phyloP scores from a whole-genome alignment of 2,329 filamentous ascomycete species.

The Ceratocystis destructans region DNA sequence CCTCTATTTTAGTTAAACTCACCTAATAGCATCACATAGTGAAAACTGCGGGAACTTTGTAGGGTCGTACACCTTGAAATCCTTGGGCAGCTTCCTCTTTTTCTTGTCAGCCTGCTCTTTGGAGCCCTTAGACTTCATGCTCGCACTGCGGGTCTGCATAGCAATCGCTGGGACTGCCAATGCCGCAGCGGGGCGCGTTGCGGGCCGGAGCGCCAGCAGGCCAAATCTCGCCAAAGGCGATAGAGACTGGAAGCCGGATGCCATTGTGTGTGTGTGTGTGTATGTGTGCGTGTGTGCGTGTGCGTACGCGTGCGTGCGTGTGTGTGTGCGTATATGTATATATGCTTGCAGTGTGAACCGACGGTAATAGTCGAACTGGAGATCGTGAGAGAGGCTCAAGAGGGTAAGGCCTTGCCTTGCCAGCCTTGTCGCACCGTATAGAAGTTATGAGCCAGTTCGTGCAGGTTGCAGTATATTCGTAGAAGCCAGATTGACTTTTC shows the following conservation, averaged over 20 bases:
- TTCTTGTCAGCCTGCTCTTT: slow-evolving; percentile 31
- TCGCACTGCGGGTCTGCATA: slow-evolving; percentile 19
- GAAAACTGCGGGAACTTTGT: slow-evolving; percentile 55
- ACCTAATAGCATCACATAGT: slow-evolving; percentile 88
- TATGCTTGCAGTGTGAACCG: too few species aligned
- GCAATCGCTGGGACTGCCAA: slow-evolving; percentile 1
- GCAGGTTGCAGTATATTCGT: not conserved
- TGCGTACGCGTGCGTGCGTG: too few species aligned
- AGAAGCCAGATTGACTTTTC: not conserved
- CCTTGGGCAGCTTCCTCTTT: slow-evolving; percentile 49
- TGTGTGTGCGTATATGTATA: too few species aligned
- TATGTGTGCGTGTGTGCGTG: too few species aligned
- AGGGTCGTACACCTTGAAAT: slow-evolving; percentile 52
- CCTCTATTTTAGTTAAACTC: slow-evolving; percentile 22
- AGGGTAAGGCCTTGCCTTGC: too few species aligned
- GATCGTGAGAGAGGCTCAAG: too few species aligned
- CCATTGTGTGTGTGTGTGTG: slow-evolving; percentile 2
- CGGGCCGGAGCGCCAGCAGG: slow-evolving; percentile 8
- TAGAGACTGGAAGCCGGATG: slow-evolving; percentile 7
- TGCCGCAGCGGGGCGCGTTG: not conserved
- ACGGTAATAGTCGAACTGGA: too few species aligned
- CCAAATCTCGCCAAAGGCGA: slow-evolving; percentile 8
- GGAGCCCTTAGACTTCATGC: slow-evolving; percentile 17
- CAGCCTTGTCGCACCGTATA: too few species aligned
- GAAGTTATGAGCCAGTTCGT: not conserved